Evolutionary conservation across 768 basidiomycete species (phyloP).

Genomic region (Leccinum fibrillosum): DNA sequence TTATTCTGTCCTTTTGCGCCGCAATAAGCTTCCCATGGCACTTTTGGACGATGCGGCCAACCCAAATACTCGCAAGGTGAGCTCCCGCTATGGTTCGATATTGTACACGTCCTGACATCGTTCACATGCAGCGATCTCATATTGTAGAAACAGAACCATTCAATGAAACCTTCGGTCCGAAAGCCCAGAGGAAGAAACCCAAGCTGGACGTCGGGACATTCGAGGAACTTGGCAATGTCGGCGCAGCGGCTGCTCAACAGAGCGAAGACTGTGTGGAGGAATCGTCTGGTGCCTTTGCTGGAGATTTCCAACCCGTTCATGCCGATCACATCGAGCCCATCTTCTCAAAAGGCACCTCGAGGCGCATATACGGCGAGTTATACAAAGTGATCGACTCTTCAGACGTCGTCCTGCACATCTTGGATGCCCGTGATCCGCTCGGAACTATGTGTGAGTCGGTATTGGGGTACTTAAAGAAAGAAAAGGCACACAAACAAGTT

Average conservation of each 20-base stretch:
- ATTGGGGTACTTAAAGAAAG: conserved; percentile 89
- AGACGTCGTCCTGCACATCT: conserved; percentile 90
- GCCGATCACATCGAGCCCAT: conserved; percentile 87
- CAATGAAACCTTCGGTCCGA: conserved; percentile 90
- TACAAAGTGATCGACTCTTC: conserved; percentile 99
- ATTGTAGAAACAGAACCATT: conserved; percentile 98
- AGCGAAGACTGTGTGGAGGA: conserved; percentile 37
- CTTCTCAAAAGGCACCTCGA: conserved; percentile 92
- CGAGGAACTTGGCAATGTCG: conserved; percentile 78
- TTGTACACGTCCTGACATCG: not conserved
- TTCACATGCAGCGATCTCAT: conserved; percentile 66
- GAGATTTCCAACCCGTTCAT: conserved; percentile 55
- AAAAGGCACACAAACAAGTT: conserved; percentile 96
- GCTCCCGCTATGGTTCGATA: conserved; percentile 6
- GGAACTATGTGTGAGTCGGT: conserved; percentile 96
- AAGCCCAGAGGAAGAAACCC: conserved; percentile 90
- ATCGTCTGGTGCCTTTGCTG: conserved; percentile 41
- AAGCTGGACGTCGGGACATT: conserved; percentile 86
- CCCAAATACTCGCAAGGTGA: conserved; percentile 72
- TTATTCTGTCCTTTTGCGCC: conserved; percentile 88
- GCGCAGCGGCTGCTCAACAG: conserved; percentile 53
- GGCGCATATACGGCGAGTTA: conserved; percentile 94
- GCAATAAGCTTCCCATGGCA: conserved; percentile 98
- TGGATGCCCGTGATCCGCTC: conserved; percentile 93
- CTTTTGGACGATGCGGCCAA: conserved; percentile 88